Percentiles rank a stretch among this genome's conserved stretches.
phyloP scores from a whole-genome alignment of 345 rosid species.

The Murraya koenigii region DNA sequence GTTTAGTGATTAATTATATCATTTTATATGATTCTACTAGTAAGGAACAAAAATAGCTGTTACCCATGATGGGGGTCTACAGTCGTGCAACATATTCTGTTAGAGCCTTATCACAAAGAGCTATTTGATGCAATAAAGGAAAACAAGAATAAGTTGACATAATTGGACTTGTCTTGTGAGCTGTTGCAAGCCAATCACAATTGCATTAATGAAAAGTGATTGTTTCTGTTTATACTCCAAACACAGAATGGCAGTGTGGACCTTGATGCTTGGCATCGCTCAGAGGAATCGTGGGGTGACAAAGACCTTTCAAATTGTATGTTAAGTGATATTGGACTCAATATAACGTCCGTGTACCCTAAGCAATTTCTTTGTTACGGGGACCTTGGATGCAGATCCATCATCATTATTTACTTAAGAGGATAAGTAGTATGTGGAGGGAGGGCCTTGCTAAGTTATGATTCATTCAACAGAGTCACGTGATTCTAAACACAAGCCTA shows the following conservation, averaged over 20 bases:
- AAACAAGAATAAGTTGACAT: background rate
- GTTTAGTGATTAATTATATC: background rate
- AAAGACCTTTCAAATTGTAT: constrained; percentile 10
- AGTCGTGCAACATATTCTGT: background rate
- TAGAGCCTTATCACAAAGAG: background rate
- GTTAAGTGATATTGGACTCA: background rate
- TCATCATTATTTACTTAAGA: background rate
- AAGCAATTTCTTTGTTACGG: too few species aligned
- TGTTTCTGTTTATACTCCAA: background rate
- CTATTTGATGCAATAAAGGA: background rate
- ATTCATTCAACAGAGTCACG: background rate
- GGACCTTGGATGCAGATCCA: too few species aligned
- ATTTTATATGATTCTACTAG: background rate
- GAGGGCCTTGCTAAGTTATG: background rate
- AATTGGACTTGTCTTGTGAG: constrained; percentile 5
- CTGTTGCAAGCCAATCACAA: background rate
- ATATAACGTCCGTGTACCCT: too few species aligned
- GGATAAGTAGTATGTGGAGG: background rate
- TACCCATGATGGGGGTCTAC: background rate
- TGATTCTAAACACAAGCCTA: background rate
- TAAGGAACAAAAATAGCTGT: background rate
- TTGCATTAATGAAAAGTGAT: background rate
- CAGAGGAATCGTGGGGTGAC: constrained; percentile 1
- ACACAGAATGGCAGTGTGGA: constrained; percentile 4
- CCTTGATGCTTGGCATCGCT: constrained; percentile 8